These are phyloP conservation scores for Ceratobasidium sp. DNA, from an alignment of 1,284 basidiomycete species.

Conservation along the genomic window DNA sequence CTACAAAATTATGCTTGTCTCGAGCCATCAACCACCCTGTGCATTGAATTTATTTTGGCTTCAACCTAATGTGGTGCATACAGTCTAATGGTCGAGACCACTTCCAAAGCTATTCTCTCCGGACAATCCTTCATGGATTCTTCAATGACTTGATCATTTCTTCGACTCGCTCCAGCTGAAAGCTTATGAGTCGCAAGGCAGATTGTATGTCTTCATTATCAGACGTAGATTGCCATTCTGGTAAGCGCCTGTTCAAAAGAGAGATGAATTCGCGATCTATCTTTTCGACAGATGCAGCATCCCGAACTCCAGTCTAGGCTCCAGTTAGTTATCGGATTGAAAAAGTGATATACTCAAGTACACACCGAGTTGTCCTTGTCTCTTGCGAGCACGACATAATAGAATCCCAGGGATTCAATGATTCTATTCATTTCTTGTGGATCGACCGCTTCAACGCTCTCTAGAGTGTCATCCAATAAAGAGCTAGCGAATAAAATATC, in stretches of 20 bases:
- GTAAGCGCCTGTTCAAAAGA: background rate
- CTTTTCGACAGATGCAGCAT: background rate
- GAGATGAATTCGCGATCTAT: background rate
- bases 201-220: background rate
- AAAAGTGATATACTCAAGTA: background rate
- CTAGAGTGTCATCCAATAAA: background rate
- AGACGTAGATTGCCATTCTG: background rate
- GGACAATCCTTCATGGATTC: background rate
- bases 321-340: background rate
- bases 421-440: slow-evolving; percentile 21
- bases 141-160: background rate
- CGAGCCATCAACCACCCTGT: too few species aligned
- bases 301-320: slow-evolving; percentile 12
- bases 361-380: slow-evolving; percentile 6
- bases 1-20: too few species aligned
- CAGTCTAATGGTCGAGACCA: too few species aligned
- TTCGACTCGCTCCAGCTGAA: slow-evolving; percentile 11
- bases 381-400: slow-evolving; percentile 10
- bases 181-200: background rate
- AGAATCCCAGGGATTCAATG: slow-evolving; percentile 27
- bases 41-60: too few species aligned
- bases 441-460: background rate
- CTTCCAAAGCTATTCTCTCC: background rate
- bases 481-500: slow-evolving; percentile 8
- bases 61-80: too few species aligned